Conservation (phyloP, 1,284 basidiomycete species). For the Rhodotorula sp. region DNA sequence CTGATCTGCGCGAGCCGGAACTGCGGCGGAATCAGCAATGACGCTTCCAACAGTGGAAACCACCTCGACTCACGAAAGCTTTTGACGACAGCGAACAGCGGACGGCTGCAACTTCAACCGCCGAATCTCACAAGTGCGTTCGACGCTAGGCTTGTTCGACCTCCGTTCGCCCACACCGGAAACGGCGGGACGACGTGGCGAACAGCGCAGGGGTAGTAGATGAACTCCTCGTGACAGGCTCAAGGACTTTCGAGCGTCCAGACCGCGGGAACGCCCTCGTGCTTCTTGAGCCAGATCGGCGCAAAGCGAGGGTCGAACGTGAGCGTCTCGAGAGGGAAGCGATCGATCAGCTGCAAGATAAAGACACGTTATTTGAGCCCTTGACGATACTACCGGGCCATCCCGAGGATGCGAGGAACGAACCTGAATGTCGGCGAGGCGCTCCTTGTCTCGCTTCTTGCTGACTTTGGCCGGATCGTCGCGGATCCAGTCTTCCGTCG, state of each 20-base stretch:
- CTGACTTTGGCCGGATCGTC: constrained; percentile 4
- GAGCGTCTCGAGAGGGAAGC: constrained; percentile 34
- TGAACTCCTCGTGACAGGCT: background rate
- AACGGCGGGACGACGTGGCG: too few relatives aligned
- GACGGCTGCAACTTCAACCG: too few relatives aligned
- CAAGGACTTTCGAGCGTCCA: background rate
- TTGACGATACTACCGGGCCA: too few relatives aligned
- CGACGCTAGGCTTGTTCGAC: too few relatives aligned
- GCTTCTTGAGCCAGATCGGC: constrained; percentile 26
- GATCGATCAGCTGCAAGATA: constrained; percentile 30
- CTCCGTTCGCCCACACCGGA: too few relatives aligned
- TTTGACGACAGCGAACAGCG: too few relatives aligned
- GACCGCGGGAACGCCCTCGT: background rate
- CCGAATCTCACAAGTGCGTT: too few relatives aligned
- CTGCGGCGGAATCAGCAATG: too few relatives aligned
- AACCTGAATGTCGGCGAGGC: constrained; percentile 33
- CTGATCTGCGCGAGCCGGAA: background rate
- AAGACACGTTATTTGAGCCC: too few relatives aligned
- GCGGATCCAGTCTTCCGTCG: constrained; percentile 26
- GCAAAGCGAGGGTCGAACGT: constrained; percentile 31
- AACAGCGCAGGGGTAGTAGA: background rate
- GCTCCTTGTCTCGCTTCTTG: constrained; percentile 35
- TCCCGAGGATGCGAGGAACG: background rate
- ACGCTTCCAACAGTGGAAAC: too few relatives aligned
- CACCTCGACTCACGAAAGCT: too few relatives aligned